These are phyloP conservation scores for Colletotrichum australisinense DNA, from an alignment of 2,329 filamentous ascomycete species.

Conservation along the genomic window DNA sequence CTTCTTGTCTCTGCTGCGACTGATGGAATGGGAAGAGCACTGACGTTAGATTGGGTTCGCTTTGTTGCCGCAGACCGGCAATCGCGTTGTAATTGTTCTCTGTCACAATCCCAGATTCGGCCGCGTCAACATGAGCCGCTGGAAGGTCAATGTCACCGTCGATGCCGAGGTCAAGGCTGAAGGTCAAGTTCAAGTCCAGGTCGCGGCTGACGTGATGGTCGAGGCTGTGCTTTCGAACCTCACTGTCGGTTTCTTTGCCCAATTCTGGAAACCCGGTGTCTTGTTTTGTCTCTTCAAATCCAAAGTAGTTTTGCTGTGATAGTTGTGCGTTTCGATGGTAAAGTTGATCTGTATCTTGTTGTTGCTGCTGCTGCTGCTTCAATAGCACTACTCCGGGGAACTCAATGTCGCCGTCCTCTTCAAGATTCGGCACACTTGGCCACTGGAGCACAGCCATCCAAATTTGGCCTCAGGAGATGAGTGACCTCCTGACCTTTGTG, in stretches of 20 bases:
- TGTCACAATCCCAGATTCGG: background rate
- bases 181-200: background rate
- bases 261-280: background rate
- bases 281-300: background rate
- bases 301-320: background rate
- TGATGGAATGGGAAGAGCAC: background rate
- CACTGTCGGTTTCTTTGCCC: background rate
- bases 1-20: background rate
- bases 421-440: constrained; percentile 6
- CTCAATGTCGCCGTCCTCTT: background rate
- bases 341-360: background rate
- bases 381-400: background rate
- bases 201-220: background rate
- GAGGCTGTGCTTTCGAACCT: background rate
- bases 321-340: background rate
- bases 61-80: background rate
- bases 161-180: constrained; percentile 1
- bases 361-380: background rate
- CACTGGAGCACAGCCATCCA: constrained; percentile 19
- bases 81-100: constrained; percentile 13
- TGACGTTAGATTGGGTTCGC: constrained; percentile 7
- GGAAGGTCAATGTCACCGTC: background rate
- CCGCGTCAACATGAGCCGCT: background rate
- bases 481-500: background rate
- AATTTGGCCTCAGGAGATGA: background rate